Base-by-base conservation (phyloP, 2,329 filamentous ascomycete species). In the Conoideocrella luteorostrata region DNA sequence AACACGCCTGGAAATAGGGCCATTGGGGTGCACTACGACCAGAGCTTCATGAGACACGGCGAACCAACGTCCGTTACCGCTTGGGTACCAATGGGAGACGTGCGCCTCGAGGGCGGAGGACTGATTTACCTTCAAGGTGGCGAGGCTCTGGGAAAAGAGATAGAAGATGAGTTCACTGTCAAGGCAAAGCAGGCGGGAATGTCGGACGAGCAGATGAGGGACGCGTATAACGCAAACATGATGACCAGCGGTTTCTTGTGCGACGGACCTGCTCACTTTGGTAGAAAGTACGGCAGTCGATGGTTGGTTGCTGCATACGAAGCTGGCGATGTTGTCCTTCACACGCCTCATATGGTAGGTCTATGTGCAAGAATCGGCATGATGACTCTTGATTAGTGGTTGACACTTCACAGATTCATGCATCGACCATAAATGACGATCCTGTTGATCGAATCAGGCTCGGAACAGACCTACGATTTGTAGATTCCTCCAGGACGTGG, bases 21-120 rank as follows among this genome's bases (percentile, higher is more conserved):
- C 0, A 79, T 78, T 47, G 75, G 76, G 0, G 76, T 80, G 3
- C 77, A 80, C 47, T 80, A 80, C 50, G 76, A 80, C 51, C 75
- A 80, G 58, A 77, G 73, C 18, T 80, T 79, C 51, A 56, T 80
- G 38, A 57, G 75, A 2, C 56, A 77, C 52, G 77, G 75, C 1
- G 74, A 77, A 39, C 68, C 72, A 2, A 76, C 73, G 0, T 69
- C 66, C 23, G 59, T 79, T 1, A 80, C 76, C 4, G 75, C 73
- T 0, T 80, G 76, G 76, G 69, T 79, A 0, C 72, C 75, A 0
- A 74, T 79, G 49, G 74, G 74, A 0, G 71, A 78, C 52, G 55
- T 79, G 4, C 63, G 66, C 17, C 42, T 79, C 5, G 68, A 72
- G 36, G 77, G 78, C 0, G 77, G 78, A 5, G 77, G 78, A 0